Percentiles rank a stretch among this genome's conserved stretches.
Evolutionary conservation across 1,139 yeast genomes (phyloP).

Genomic region (Candida dubliniensis): DNA sequence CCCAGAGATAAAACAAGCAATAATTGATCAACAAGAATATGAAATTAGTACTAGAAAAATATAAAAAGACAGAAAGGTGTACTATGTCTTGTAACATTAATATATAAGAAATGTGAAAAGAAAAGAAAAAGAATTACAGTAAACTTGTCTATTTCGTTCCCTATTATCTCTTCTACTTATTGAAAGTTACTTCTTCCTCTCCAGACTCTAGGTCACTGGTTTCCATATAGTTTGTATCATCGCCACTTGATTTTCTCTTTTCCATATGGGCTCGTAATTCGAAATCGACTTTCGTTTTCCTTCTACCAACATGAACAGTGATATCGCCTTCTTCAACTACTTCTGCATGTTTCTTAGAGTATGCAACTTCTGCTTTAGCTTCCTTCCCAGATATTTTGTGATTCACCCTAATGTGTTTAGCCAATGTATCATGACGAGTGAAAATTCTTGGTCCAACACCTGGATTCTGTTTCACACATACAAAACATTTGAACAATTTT

Average conservation of each 20-base stretch:
- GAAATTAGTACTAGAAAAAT: slow-evolving; percentile 35
- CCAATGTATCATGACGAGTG: slow-evolving; percentile 91
- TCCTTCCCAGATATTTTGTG: slow-evolving; percentile 72
- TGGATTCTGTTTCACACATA: slow-evolving; percentile 69
- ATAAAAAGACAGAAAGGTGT: background rate
- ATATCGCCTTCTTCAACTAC: slow-evolving; percentile 46
- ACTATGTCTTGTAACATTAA: slow-evolving; percentile 5
- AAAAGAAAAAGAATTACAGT: background rate
- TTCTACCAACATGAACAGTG: slow-evolving; percentile 48
- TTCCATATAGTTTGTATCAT: slow-evolving; percentile 17
- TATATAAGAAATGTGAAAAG: slow-evolving; percentile 5
- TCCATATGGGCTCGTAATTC: slow-evolving; percentile 52
- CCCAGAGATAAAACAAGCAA: slow-evolving; percentile 59
- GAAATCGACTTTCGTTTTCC: slow-evolving; percentile 50
- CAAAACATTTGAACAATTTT: slow-evolving; percentile 81
- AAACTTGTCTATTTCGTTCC: background rate
- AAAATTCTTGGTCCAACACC: slow-evolving; percentile 65
- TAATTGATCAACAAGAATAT: slow-evolving; percentile 59
- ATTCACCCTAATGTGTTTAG: slow-evolving; percentile 88
- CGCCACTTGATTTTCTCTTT: slow-evolving; percentile 25
- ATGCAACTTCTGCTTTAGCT: slow-evolving; percentile 56
- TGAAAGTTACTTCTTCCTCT: slow-evolving; percentile 24
- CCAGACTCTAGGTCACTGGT: slow-evolving; percentile 25
- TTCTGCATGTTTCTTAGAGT: slow-evolving; percentile 49
- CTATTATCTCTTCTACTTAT: slow-evolving; percentile 1